These are phyloP conservation scores for Vicia villosa DNA, from an alignment of 306 rosid species.

Conservation along the genomic window DNA sequence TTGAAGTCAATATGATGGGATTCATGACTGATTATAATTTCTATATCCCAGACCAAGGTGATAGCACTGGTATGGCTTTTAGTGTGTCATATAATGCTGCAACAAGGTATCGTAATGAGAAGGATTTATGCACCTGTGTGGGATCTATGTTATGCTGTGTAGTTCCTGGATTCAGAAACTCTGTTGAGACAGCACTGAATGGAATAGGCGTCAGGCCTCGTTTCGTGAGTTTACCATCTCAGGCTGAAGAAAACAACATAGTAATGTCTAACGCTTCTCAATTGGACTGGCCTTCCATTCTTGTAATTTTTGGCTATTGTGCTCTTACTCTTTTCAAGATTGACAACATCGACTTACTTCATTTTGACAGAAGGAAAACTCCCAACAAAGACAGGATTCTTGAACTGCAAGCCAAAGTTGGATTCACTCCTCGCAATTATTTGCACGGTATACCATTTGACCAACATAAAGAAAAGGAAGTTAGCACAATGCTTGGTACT, in stretches of 20 bases:
- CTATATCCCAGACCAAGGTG: not conserved
- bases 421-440: no score
- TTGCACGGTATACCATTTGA: not conserved
- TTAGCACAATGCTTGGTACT: not conserved
- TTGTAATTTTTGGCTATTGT: not conserved
- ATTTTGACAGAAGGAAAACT: no score
- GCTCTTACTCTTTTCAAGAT: not conserved
- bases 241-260: not conserved
- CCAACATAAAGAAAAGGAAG: not conserved
- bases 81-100: not conserved
- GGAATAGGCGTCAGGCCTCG: not conserved
- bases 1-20: not conserved
- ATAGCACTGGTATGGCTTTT: not conserved
- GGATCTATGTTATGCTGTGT: not conserved
- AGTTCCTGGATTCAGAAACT: not conserved
- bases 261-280: not conserved
- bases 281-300: not conserved
- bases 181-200: not conserved
- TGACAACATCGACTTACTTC: not conserved
- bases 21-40: not conserved
- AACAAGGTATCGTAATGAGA: not conserved
- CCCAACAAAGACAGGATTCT: no score
- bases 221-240: not conserved
- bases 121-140: not conserved
- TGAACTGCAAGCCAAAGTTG: not conserved